A percentile compares a stretch with the other conserved stretches of the same genome.
phyloP scores from a whole-genome alignment of 495 filamentous ascomycete species.

The Annulohypoxylon nitens region DNA sequence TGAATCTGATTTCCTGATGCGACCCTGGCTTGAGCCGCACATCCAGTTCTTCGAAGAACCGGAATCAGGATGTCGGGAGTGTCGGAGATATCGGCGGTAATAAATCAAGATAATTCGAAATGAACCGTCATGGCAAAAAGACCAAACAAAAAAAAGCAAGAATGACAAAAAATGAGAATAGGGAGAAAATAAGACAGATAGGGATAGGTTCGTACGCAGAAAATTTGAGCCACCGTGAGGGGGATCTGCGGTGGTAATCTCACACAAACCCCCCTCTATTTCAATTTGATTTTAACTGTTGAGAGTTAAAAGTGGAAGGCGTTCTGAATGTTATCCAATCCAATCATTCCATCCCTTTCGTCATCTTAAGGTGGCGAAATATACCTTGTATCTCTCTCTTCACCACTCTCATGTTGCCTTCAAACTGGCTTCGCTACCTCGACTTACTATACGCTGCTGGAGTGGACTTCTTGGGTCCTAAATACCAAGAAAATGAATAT shows the following conservation, averaged over 20 bases:
- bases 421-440: constrained; percentile 6
- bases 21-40: constrained; percentile 44
- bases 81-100: constrained; percentile 30
- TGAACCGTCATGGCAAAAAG: not conserved
- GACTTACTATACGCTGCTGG: constrained; percentile 7
- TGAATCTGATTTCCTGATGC: constrained; percentile 8
- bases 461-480: constrained; percentile 11
- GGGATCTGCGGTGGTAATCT: not conserved
- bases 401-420: not conserved
- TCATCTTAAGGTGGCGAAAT: constrained; percentile 4
- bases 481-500: constrained; percentile 14
- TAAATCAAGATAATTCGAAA: not conserved
- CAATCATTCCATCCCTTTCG: not conserved
- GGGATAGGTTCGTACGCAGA: not conserved
- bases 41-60: constrained; percentile 4
- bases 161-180: not conserved
- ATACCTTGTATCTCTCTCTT: not conserved
- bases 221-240: not conserved
- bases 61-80: constrained; percentile 3
- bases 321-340: constrained; percentile 14
- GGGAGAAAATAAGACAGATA: too few species aligned
- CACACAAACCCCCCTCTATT: constrained; percentile 2
- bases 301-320: constrained; percentile 12
- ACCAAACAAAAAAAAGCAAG: not conserved
- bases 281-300: not conserved